Evolutionary conservation across 169 alveolate species (phyloP).

Genomic region (Cyclospora cayetanensis): DNA sequence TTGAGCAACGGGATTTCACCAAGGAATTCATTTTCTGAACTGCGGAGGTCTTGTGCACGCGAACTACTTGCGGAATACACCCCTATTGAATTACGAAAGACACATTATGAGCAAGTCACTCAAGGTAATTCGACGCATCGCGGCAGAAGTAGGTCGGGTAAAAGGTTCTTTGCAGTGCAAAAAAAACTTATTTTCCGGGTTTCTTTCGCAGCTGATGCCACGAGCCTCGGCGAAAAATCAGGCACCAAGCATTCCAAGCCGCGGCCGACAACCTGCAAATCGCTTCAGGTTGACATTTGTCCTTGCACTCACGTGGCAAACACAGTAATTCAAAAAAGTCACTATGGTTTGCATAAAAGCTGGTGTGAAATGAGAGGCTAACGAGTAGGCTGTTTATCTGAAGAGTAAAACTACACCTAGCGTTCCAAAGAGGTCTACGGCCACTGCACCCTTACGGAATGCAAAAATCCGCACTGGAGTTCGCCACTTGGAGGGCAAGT

Average conservation of each 20-base stretch:
- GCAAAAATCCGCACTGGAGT: constrained; percentile 14
- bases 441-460: not conserved
- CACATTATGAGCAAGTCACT: too few relatives aligned
- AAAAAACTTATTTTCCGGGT: too few relatives aligned
- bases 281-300: not conserved
- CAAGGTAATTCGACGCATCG: too few relatives aligned
- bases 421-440: constrained; percentile 1
- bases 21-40: too few relatives aligned
- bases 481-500: constrained; percentile 62
- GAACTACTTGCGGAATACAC: too few relatives aligned
- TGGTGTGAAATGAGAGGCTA: not conserved
- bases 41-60: too few relatives aligned
- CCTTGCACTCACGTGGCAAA: constrained; percentile 19
- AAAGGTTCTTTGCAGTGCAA: too few relatives aligned
- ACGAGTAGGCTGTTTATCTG: not conserved
- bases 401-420: not conserved
- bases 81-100: too few relatives aligned
- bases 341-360: not conserved
- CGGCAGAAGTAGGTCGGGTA: too few relatives aligned
- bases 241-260: not conserved
- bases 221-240: not conserved
- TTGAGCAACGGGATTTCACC: too few relatives aligned
- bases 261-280: not conserved
- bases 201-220: not conserved
- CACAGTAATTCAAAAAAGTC: constrained; percentile 8